Evolutionary conservation across 352 stramenopile species (phyloP).

Genomic region (Globisporangium nunn): DNA sequence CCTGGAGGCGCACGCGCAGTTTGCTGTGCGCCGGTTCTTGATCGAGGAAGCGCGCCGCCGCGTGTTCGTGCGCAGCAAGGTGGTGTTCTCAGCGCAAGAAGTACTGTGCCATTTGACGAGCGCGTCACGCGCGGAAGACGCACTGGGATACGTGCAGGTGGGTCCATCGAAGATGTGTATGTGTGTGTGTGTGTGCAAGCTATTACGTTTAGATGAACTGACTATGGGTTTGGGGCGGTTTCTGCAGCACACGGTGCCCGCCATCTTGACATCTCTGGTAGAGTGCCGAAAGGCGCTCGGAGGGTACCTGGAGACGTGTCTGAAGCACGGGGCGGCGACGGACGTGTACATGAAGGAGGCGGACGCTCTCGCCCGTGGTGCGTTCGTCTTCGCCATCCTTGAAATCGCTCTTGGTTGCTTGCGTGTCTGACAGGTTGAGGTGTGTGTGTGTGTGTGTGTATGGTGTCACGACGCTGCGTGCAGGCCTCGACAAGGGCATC

Average conservation of each 20-base stretch:
- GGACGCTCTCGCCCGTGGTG: slow-evolving; percentile 38
- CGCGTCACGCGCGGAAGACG: slow-evolving; percentile 50
- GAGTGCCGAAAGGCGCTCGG: slow-evolving; percentile 59
- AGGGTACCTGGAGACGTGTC: slow-evolving; percentile 59
- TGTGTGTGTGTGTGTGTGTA: not conserved
- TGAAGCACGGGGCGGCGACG: slow-evolving; percentile 48
- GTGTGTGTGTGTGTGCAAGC: not conserved
- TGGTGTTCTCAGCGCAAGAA: slow-evolving; percentile 36
- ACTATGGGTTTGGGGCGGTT: not conserved
- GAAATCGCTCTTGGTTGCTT: not conserved
- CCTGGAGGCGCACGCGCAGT: slow-evolving; percentile 45
- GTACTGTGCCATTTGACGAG: slow-evolving; percentile 57
- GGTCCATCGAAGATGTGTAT: not conserved
- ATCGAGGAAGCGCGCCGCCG: slow-evolving; percentile 41
- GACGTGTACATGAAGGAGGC: slow-evolving; percentile 63
- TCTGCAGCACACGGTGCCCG: slow-evolving; percentile 53
- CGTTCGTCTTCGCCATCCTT: not conserved
- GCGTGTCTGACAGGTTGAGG: not conserved
- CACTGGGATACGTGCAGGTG: slow-evolving; percentile 67
- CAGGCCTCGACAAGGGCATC: slow-evolving; percentile 73
- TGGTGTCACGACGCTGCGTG: too few relatives aligned
- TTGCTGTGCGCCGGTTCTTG: slow-evolving; percentile 49
- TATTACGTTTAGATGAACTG: not conserved
- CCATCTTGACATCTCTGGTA: slow-evolving; percentile 57
- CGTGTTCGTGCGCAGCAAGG: slow-evolving; percentile 26